A percentile compares a stretch with the other conserved stretches of the same genome.
These are phyloP conservation scores for Colletotrichum orchidophilum DNA, from an alignment of 2,329 filamentous ascomycete genomes.

Conservation along the genomic window DNA sequence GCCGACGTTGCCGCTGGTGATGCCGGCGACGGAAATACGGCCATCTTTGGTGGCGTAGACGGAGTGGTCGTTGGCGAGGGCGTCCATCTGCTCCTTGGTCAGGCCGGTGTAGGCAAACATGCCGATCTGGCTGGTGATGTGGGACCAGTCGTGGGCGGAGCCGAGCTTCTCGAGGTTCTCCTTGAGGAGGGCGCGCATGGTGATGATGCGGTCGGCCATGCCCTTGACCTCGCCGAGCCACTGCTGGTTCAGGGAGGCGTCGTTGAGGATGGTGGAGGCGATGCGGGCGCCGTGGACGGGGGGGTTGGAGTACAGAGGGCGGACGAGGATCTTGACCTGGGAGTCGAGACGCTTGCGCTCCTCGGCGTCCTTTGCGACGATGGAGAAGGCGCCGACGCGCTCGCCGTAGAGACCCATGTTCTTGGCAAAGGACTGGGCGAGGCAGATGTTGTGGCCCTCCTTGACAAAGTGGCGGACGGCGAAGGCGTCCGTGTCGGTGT, in stretches of 20 bases:
- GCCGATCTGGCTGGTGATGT: slow-evolving; percentile 98
- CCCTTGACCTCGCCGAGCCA: slow-evolving; percentile 97
- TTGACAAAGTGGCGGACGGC: slow-evolving; percentile 92
- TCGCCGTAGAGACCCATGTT: slow-evolving; percentile 99
- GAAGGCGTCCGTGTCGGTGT: slow-evolving; percentile 93
- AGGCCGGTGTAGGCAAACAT: slow-evolving; percentile 99
- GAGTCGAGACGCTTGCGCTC: slow-evolving; percentile 97
- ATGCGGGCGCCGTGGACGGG: slow-evolving; percentile 96
- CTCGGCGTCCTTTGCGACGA: slow-evolving; percentile 84
- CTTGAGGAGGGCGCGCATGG: slow-evolving; percentile 94
- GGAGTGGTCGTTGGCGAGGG: slow-evolving; percentile 91
- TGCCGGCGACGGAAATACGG: slow-evolving; percentile 86
- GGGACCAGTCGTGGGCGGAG: slow-evolving; percentile 97
- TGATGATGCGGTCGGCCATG: slow-evolving; percentile 99
- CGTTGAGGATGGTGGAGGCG: slow-evolving; percentile 90
- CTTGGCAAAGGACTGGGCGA: slow-evolving; percentile 97
- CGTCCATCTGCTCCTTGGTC: slow-evolving; percentile 89
- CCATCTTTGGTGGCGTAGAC: slow-evolving; percentile 97
- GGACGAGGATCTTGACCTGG: slow-evolving; percentile 97
- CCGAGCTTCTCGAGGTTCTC: slow-evolving; percentile 94
- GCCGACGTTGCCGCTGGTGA: slow-evolving; percentile 81
- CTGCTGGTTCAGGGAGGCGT: slow-evolving; percentile 84
- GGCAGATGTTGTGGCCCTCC: slow-evolving; percentile 87
- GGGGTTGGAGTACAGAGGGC: slow-evolving; percentile 97
- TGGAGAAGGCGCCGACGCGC: slow-evolving; percentile 95